Percentiles rank a stretch among this genome's conserved stretches.
Evolutionary conservation across 2,329 filamentous ascomycete genomes (phyloP).

Genomic region (Colletotrichum cuscutae): DNA sequence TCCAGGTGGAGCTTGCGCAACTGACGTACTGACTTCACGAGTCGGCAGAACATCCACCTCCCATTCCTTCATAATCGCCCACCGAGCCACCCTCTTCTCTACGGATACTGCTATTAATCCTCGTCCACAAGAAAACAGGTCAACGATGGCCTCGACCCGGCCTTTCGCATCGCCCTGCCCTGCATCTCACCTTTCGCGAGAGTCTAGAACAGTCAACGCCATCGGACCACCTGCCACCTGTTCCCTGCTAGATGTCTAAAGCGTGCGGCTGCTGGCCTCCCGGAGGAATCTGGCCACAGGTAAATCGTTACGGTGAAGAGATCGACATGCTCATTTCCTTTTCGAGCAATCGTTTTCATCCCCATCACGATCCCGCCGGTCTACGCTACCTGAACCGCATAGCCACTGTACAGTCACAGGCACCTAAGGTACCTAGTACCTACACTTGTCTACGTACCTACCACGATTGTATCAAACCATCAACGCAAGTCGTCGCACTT

Average conservation of each 20-base stretch:
- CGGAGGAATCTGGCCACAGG: conserved; percentile 25
- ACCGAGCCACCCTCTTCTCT: not conserved
- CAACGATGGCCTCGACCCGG: not conserved
- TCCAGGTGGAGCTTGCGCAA: not conserved
- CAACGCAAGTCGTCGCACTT: not conserved
- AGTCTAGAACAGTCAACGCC: conserved; percentile 30
- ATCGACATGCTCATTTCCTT: conserved; percentile 22
- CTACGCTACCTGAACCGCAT: not conserved
- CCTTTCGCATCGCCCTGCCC: not conserved
- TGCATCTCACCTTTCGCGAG: conserved; percentile 11
- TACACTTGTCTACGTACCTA: not conserved
- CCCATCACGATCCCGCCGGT: conserved; percentile 19
- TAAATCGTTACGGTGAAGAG: conserved; percentile 27
- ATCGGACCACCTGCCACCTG: conserved; percentile 28
- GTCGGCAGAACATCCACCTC: not conserved
- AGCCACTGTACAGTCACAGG: conserved; percentile 11
- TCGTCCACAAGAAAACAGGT: not conserved
- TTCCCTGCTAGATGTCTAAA: conserved; percentile 9
- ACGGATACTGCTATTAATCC: not conserved
- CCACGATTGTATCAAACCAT: conserved; percentile 10
- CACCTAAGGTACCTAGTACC: not conserved
- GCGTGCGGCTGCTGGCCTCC: conserved; percentile 18
- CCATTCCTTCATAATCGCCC: conserved; percentile 4
- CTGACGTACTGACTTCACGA: not conserved
- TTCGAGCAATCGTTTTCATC: not conserved